These are phyloP conservation scores for Pholiota conissans DNA, from an alignment of 768 basidiomycete genomes.

Conservation along the genomic window DNA sequence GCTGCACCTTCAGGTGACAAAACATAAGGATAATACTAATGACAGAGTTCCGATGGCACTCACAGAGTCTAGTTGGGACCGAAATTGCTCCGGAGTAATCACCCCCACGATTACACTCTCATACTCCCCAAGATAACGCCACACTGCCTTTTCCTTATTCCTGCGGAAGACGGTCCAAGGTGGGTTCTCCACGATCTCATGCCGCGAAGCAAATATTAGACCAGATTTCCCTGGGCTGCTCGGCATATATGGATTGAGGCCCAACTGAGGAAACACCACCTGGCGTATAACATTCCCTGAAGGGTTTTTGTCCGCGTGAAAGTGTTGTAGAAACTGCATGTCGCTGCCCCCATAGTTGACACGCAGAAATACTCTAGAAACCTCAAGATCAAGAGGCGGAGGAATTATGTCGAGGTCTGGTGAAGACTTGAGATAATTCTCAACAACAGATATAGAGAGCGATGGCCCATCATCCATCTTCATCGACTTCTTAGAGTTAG, in stretches of 20 bases:
- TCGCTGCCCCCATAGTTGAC: conserved; percentile 21
- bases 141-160: neutral
- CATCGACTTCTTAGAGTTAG: too few species aligned
- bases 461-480: too few species aligned
- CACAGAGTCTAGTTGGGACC: neutral
- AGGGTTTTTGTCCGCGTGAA: conserved; percentile 6
- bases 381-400: conserved; percentile 2
- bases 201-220: conserved; percentile 27
- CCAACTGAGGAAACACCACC: conserved; percentile 22
- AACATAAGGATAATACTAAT: neutral
- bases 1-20: conserved; percentile 7
- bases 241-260: conserved; percentile 28
- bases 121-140: conserved; percentile 7
- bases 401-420: conserved; percentile 11
- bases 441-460: neutral
- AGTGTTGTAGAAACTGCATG: conserved; percentile 16
- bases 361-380: conserved; percentile 19
- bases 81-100: conserved; percentile 1
- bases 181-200: conserved; percentile 21
- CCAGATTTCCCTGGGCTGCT: conserved; percentile 24
- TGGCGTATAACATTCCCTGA: neutral
- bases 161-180: conserved; percentile 26
- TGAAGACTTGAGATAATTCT: conserved; percentile 10
- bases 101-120: neutral
- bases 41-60: too few species aligned